These are phyloP conservation scores for Lachnellula suecica DNA, from an alignment of 2,329 filamentous ascomycete species.

Conservation along the genomic window DNA sequence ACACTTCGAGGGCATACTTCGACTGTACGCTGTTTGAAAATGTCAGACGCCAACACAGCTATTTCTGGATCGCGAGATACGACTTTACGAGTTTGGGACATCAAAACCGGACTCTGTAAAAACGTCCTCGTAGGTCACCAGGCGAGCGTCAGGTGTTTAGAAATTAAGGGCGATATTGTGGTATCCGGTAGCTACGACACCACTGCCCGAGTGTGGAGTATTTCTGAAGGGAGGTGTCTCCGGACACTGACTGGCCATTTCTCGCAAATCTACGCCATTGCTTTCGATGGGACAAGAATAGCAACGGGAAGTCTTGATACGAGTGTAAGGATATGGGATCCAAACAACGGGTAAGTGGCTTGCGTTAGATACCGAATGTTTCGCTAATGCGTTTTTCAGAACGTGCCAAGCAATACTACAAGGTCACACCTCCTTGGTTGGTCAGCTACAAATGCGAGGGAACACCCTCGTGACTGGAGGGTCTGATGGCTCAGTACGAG, in stretches of 20 bases:
- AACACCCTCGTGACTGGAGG: conserved; percentile 95
- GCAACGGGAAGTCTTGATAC: conserved; percentile 96
- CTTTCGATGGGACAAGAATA: conserved; percentile 90
- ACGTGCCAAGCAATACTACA: conserved; percentile 81
- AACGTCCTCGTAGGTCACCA: conserved; percentile 94
- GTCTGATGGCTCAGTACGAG: conserved; percentile 91
- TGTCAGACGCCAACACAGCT: conserved; percentile 90
- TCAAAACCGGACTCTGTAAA: conserved; percentile 80
- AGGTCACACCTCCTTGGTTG: conserved; percentile 94
- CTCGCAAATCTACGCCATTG: conserved; percentile 98
- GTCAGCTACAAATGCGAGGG: conserved; percentile 92
- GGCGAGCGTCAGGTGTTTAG: conserved; percentile 90
- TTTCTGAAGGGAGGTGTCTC: conserved; percentile 89
- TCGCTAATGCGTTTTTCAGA: conserved; percentile 23
- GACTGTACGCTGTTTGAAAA: conserved; percentile 94
- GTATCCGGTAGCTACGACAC: conserved; percentile 99
- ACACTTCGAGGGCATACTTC: conserved; percentile 93
- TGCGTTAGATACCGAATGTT: conserved; percentile 52
- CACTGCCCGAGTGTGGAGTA: conserved; percentile 95
- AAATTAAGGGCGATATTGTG: conserved; percentile 93
- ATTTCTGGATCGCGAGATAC: conserved; percentile 97
- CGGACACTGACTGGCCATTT: conserved; percentile 92
- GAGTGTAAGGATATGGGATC: conserved; percentile 96
- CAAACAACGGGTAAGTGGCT: conserved; percentile 70
- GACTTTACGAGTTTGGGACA: conserved; percentile 92